A percentile compares a stretch with the other conserved stretches of the same genome.
These are phyloP conservation scores for Kuraishia borneana DNA, from an alignment of 805 yeast genomes.

Conservation along the genomic window DNA sequence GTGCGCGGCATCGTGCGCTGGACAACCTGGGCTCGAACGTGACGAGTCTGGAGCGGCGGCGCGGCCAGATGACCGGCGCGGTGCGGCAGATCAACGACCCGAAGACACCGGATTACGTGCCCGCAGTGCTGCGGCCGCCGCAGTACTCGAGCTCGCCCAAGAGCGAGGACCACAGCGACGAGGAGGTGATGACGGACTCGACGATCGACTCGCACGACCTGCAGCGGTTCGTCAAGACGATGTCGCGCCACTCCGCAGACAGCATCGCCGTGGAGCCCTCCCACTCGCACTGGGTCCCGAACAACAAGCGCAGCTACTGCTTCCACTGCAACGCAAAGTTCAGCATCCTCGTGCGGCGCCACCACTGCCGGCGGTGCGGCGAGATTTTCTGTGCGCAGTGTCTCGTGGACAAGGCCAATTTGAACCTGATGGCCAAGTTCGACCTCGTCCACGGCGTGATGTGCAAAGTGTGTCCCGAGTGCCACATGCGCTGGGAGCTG, in stretches of 20 bases:
- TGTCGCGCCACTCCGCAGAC: background rate
- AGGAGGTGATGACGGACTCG: background rate
- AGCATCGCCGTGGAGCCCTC: slow-evolving; percentile 27
- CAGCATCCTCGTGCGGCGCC: slow-evolving; percentile 22
- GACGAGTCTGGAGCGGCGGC: slow-evolving; percentile 6
- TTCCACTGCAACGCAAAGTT: slow-evolving; percentile 15
- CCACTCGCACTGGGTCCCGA: slow-evolving; percentile 41
- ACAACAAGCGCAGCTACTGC: slow-evolving; percentile 26
- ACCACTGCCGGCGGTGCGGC: slow-evolving; percentile 45
- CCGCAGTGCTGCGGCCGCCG: slow-evolving; percentile 39
- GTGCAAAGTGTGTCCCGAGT: slow-evolving; percentile 3
- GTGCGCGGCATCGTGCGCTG: slow-evolving; percentile 6
- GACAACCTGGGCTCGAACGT: slow-evolving; percentile 13
- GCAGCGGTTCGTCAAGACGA: background rate
- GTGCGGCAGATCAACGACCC: slow-evolving; percentile 33
- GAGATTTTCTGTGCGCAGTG: slow-evolving; percentile 28
- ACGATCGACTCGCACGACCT: background rate
- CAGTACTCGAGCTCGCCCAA: background rate
- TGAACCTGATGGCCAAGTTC: slow-evolving; percentile 22
- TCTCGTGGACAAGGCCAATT: slow-evolving; percentile 15
- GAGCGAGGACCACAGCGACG: background rate
- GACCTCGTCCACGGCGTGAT: slow-evolving; percentile 8
- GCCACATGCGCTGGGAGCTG: slow-evolving; percentile 1
- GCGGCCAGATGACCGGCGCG: slow-evolving; percentile 8
- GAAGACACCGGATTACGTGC: slow-evolving; percentile 35